Conservation (phyloP, 2,329 filamentous ascomycete species). For the Sphaerostilbella broomeana region DNA sequence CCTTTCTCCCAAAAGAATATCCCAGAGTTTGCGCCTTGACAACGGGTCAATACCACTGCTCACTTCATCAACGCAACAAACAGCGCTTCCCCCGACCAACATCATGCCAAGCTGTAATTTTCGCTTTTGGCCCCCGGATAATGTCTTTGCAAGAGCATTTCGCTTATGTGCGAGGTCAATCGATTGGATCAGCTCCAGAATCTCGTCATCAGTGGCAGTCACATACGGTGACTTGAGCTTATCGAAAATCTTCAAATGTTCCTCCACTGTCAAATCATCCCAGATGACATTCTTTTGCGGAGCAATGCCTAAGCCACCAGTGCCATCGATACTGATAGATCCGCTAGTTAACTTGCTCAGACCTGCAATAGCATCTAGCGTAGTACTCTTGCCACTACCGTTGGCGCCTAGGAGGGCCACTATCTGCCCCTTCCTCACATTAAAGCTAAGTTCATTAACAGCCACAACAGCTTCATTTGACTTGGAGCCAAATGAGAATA, state of each 20-base stretch:
- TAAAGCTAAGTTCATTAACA: conserved; percentile 66
- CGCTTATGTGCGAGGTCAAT: conserved; percentile 73
- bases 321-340: conserved; percentile 68
- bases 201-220: conserved; percentile 50
- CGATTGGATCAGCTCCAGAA: conserved; percentile 56
- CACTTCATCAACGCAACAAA: conserved; percentile 90
- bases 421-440: conserved; percentile 71
- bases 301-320: conserved; percentile 75
- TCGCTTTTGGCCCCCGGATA: conserved; percentile 86
- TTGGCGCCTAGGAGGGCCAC: conserved; percentile 83
- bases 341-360: conserved; percentile 71
- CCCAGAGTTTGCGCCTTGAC: conserved; percentile 85
- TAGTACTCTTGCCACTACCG: conserved; percentile 85
- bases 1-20: conserved; percentile 80
- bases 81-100: conserved; percentile 80
- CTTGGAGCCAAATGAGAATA: conserved; percentile 41
- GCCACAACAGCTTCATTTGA: conserved; percentile 62
- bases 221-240: conserved; percentile 61
- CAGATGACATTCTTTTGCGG: conserved; percentile 93
- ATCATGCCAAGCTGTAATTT: conserved; percentile 93
- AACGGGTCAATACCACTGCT: conserved; percentile 83
- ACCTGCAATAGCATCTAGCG: conserved; percentile 79
- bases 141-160: conserved; percentile 63
- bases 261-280: conserved; percentile 78
- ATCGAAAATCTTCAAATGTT: conserved; percentile 82